Percentiles rank a stretch among this genome's conserved stretches.
These are phyloP conservation scores for Vanrija pseudolonga DNA, from an alignment of 1,284 basidiomycete species.

Conservation along the genomic window DNA sequence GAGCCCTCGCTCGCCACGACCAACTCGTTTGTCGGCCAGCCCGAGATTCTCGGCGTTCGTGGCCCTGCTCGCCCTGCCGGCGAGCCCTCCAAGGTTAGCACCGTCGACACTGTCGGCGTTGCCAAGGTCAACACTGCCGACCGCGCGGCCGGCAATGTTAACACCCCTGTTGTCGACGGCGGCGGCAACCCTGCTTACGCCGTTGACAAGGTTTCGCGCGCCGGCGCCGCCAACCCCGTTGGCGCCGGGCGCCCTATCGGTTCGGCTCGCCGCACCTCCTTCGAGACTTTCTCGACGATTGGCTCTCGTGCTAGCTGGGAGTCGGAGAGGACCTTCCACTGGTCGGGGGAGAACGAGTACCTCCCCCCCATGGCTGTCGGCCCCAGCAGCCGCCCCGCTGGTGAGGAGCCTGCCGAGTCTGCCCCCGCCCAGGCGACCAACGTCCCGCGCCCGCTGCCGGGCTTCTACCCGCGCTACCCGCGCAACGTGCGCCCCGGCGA, in stretches of 20 bases:
- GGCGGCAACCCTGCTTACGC: too few relatives aligned
- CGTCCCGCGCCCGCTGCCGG: constrained; percentile 30
- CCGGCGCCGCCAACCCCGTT: neutral
- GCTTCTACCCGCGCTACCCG: constrained; percentile 47
- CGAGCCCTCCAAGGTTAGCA: constrained; percentile 15
- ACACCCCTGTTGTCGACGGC: too few relatives aligned
- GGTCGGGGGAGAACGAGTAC: constrained; percentile 43
- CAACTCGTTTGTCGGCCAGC: constrained; percentile 30
- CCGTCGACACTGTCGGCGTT: too few relatives aligned
- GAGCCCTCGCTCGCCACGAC: constrained; percentile 9
- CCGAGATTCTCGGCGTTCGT: constrained; percentile 36
- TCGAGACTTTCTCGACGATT: constrained; percentile 21
- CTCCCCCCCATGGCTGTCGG: constrained; percentile 6
- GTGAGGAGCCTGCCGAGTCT: neutral
- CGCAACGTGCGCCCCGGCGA: constrained; percentile 25
- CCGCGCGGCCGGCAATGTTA: too few relatives aligned
- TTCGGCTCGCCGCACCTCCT: constrained; percentile 8
- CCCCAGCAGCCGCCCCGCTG: neutral
- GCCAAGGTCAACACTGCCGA: too few relatives aligned
- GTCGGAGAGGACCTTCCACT: constrained; percentile 42
- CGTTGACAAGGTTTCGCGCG: neutral
- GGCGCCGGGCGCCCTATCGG: neutral
- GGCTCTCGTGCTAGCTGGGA: constrained; percentile 40
- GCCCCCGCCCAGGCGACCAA: neutral
- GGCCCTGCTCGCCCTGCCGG: neutral